Evolutionary conservation across 208 protist genomes (phyloP).

Genomic region (Balamuthia mandrillaris): DNA sequence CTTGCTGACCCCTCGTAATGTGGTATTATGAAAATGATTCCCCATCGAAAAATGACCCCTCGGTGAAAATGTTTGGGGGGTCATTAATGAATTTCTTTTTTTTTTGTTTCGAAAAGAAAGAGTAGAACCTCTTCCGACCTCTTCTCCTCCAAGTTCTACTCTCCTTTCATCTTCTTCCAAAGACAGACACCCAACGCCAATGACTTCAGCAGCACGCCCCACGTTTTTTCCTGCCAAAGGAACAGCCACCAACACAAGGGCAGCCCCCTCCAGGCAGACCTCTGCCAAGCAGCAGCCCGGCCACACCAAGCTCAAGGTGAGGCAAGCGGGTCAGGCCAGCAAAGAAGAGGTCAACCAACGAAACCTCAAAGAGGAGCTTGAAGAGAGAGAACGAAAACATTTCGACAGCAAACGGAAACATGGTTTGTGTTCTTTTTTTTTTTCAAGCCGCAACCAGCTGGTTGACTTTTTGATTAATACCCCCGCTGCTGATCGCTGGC

Average conservation of each 20-base stretch:
- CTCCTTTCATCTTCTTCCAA: too few species aligned
- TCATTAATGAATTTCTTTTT: too few species aligned
- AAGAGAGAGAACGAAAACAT: conserved; percentile 2
- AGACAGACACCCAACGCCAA: neutral
- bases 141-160: too few species aligned
- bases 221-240: conserved; percentile 41
- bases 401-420: neutral
- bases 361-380: conserved; percentile 53
- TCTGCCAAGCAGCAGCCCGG: conserved; percentile 55
- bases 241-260: conserved; percentile 41
- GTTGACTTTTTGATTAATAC: neutral
- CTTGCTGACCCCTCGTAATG: too few species aligned
- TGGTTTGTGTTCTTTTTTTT: neutral
- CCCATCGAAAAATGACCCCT: too few species aligned
- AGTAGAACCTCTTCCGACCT: too few species aligned
- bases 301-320: conserved; percentile 51
- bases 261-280: conserved; percentile 49
- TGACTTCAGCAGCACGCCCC: conserved; percentile 33
- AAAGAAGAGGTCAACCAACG: conserved; percentile 30
- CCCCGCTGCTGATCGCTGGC: neutral
- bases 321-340: conserved; percentile 44
- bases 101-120: too few species aligned
- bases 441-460: neutral
- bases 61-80: too few species aligned
- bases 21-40: too few species aligned